Conservation (phyloP, 306 rosid species). For the Datisca glomerata region DNA sequence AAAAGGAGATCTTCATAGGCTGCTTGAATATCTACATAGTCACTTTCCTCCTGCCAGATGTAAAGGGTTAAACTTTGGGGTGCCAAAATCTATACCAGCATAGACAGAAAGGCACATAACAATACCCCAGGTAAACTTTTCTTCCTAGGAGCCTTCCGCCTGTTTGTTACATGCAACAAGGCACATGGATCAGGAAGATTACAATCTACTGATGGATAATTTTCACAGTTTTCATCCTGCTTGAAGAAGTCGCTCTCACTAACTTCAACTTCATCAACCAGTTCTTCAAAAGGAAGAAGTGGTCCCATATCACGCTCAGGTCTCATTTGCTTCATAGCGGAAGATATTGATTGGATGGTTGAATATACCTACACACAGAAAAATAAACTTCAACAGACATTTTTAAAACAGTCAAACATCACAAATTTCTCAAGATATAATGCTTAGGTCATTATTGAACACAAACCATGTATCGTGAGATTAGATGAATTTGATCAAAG, state of each 20-base stretch:
- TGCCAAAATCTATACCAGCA: conserved; percentile 13
- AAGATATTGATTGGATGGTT: conserved; percentile 35
- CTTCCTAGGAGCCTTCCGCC: conserved; percentile 55
- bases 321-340: conserved; percentile 32
- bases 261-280: conserved; percentile 35
- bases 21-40: conserved; percentile 31
- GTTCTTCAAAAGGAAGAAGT: conserved; percentile 71
- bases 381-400: neutral
- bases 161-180: conserved; percentile 69
- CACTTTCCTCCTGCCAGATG: conserved; percentile 53
- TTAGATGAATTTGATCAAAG: no score
- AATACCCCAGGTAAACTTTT: conserved; percentile 58
- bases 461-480: no score
- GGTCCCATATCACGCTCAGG: conserved; percentile 40
- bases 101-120: conserved; percentile 7
- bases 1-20: conserved; percentile 69
- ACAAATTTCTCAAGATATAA: no score
- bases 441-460: no score
- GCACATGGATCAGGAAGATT: conserved; percentile 49
- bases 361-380: conserved; percentile 27
- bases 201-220: conserved; percentile 21
- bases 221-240: conserved; percentile 30
- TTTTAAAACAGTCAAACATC: neutral
- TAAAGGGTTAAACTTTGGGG: no score
- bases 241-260: conserved; percentile 24